These are phyloP conservation scores for Hypoxylon lienhwacheense DNA, from an alignment of 495 filamentous ascomycete species.

Conservation along the genomic window DNA sequence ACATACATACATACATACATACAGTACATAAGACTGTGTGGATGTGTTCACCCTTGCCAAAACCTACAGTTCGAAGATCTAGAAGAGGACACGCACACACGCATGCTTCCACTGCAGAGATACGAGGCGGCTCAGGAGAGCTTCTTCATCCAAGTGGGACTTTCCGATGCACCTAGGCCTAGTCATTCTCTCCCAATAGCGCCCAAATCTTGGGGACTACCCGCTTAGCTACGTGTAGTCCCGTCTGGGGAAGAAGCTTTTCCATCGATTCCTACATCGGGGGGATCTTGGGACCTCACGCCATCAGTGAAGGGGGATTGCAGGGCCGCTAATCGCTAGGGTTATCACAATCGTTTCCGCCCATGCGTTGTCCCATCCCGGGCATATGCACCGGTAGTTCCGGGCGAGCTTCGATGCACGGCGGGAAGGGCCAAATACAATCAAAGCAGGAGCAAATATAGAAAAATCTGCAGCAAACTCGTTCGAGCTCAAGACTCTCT, in stretches of 20 bases:
- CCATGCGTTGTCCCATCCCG: conserved; percentile 37
- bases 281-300: conserved; percentile 34
- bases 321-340: conserved; percentile 31
- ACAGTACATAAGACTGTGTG: conserved; percentile 35
- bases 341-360: conserved; percentile 35
- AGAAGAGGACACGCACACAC: conserved; percentile 35
- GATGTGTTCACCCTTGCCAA: conserved; percentile 27
- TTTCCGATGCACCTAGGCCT: conserved; percentile 26
- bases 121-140: conserved; percentile 35
- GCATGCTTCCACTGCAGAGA: conserved; percentile 36
- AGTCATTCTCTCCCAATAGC: conserved; percentile 30
- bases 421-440: conserved; percentile 8
- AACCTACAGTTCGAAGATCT: conserved; percentile 28
- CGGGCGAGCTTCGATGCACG: conserved; percentile 29
- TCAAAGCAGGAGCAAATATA: conserved; percentile 21
- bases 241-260: conserved; percentile 32
- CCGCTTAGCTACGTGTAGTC: conserved; percentile 36
- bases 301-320: conserved; percentile 28
- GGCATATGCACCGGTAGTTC: conserved; percentile 35
- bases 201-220: conserved; percentile 36
- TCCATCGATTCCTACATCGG: conserved; percentile 33
- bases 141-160: conserved; percentile 27
- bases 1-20: too few species aligned
- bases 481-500: background rate
- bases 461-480: conserved; percentile 10